phyloP scores from a whole-genome alignment of 2,329 filamentous ascomycete species.

The Samsoniella hepiali region DNA sequence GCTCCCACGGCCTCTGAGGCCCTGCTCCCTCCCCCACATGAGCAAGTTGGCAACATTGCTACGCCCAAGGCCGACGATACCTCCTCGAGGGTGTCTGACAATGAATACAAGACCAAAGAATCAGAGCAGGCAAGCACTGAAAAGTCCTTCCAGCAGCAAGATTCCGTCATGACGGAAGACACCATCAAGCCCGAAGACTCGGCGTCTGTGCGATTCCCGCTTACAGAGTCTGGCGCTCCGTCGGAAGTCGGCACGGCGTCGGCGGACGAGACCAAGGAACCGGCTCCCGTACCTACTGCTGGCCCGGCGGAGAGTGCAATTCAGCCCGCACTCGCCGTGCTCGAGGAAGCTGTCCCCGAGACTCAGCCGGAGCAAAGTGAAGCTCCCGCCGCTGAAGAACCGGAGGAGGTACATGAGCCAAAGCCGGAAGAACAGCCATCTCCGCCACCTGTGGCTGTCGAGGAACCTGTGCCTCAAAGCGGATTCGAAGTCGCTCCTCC shows the following conservation, averaged over 20 bases:
- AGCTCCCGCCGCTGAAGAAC: background rate
- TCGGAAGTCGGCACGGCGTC: conserved; percentile 28
- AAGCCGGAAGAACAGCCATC: background rate
- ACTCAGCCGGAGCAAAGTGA: background rate
- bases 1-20: conserved; percentile 20
- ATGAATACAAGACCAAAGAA: conserved; percentile 28
- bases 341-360: background rate
- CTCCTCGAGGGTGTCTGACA: conserved; percentile 25
- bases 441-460: background rate
- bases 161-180: conserved; percentile 38
- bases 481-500: background rate
- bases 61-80: conserved; percentile 32
- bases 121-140: conserved; percentile 23
- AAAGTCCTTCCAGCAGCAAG: conserved; percentile 28
- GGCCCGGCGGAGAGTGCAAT: conserved; percentile 11
- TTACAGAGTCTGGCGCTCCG: conserved; percentile 30
- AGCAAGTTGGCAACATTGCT: conserved; percentile 40
- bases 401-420: background rate
- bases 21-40: conserved; percentile 36
- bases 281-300: conserved; percentile 3
- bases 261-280: conserved; percentile 24
- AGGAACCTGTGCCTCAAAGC: background rate
- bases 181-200: conserved; percentile 39
- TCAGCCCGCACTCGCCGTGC: conserved; percentile 15
- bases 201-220: conserved; percentile 31